Evolutionary conservation across 108 stramenopile genomes (phyloP).

Genomic region (Bacterosira constricta): DNA sequence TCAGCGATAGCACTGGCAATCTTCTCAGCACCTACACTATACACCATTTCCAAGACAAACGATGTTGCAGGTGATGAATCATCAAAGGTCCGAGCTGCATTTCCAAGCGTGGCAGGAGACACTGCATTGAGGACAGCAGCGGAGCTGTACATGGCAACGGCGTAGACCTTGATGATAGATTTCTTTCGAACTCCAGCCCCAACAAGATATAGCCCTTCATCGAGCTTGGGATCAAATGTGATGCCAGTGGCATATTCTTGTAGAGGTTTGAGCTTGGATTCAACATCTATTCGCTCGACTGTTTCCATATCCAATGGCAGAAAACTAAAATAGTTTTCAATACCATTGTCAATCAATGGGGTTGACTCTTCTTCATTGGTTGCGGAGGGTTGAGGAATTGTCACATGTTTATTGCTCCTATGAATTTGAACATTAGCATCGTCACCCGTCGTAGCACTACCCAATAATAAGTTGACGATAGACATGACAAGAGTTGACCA

Average conservation of each 20-base stretch:
- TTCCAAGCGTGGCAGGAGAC: conserved; percentile 6
- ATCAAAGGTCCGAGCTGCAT: conserved; percentile 28
- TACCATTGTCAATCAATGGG: too few species aligned
- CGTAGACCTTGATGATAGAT: conserved; percentile 34
- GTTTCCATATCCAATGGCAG: too few species aligned
- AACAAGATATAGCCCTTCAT: conserved; percentile 28
- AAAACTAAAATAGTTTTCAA: too few species aligned
- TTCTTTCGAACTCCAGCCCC: conserved; percentile 37
- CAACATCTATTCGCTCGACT: too few species aligned
- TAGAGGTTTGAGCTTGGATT: too few species aligned
- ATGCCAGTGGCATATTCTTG: conserved; percentile 17
- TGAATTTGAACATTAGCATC: too few species aligned
- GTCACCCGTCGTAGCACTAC: too few species aligned
- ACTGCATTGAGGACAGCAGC: conserved; percentile 9
- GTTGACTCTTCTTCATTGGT: too few species aligned
- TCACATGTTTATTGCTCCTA: too few species aligned
- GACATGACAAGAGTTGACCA: too few species aligned
- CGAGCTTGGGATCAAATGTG: conserved; percentile 19
- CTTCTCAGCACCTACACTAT: conserved; percentile 22
- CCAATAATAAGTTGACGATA: too few species aligned
- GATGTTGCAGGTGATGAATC: conserved; percentile 13
- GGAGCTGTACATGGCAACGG: conserved; percentile 35
- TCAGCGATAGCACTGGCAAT: conserved; percentile 36
- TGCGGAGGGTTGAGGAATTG: too few species aligned
- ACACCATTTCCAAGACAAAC: conserved; percentile 33